Conservation (phyloP, 2,329 filamentous ascomycete species). For the Coleophoma eucalyptorum region DNA sequence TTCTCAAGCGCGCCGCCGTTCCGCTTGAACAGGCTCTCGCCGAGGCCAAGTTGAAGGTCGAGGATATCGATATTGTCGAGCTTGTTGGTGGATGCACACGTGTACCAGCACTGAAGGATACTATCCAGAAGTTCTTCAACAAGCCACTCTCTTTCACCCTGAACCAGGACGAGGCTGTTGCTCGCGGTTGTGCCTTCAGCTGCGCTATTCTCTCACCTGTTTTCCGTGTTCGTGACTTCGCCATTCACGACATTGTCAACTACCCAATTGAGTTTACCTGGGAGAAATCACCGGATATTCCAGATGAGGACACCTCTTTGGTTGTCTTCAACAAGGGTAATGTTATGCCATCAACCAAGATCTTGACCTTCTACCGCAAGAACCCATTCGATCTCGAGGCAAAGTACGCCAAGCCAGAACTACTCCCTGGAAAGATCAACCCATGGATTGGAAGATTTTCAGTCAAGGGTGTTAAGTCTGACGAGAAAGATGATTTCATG, state of each 20-base stretch:
- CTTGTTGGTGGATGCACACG: slow-evolving; percentile 93
- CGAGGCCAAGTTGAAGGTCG: slow-evolving; percentile 85
- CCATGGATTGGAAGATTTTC: slow-evolving; percentile 98
- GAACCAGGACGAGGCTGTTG: slow-evolving; percentile 97
- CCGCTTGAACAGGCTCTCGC: slow-evolving; percentile 89
- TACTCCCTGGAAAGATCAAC: slow-evolving; percentile 82
- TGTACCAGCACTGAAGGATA: slow-evolving; percentile 88
- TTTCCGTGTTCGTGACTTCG: slow-evolving; percentile 98
- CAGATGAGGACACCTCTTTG: slow-evolving; percentile 94
- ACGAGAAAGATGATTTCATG: slow-evolving; percentile 96
- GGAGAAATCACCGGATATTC: slow-evolving; percentile 98
- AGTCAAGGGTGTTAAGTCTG: slow-evolving; percentile 94
- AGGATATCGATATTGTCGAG: slow-evolving; percentile 92
- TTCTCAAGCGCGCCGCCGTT: slow-evolving; percentile 67
- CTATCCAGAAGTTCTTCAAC: slow-evolving; percentile 85
- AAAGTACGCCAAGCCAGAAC: slow-evolving; percentile 82
- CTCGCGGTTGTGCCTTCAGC: slow-evolving; percentile 93
- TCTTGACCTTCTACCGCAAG: slow-evolving; percentile 98
- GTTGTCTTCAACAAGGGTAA: slow-evolving; percentile 98
- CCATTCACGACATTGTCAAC: slow-evolving; percentile 94
- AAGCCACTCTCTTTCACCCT: slow-evolving; percentile 93
- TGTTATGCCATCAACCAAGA: slow-evolving; percentile 96
- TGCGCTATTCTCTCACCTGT: slow-evolving; percentile 96
- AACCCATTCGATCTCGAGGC: slow-evolving; percentile 96
- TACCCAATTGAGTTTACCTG: slow-evolving; percentile 98